A percentile compares a stretch with the other conserved stretches of the same genome.
phyloP scores from a whole-genome alignment of 768 basidiomycete genomes.

The Austroboletus eburneus region DNA sequence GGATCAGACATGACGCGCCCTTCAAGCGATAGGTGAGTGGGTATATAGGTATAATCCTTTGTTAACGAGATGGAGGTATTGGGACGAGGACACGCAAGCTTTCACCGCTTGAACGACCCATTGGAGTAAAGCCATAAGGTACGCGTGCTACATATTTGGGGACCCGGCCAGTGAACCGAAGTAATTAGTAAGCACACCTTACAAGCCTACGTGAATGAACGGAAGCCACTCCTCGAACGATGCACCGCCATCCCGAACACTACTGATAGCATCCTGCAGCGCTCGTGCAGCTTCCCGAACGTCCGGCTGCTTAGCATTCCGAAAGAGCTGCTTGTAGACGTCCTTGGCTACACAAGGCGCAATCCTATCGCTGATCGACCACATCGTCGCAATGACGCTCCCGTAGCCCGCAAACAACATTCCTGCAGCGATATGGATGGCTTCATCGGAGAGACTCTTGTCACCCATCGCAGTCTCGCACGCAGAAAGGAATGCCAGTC shows the following conservation, averaged over 20 bases:
- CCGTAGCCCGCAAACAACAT: constrained; percentile 30
- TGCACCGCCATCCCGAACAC: not conserved
- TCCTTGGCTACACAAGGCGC: not conserved
- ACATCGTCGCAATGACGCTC: constrained; percentile 39
- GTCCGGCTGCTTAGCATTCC: not conserved
- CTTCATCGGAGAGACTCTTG: constrained; percentile 31
- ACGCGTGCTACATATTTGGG: too few relatives aligned
- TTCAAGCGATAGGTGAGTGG: too few relatives aligned
- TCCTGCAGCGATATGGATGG: constrained; percentile 39
- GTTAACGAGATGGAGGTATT: too few relatives aligned
- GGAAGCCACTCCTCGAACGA: not conserved
- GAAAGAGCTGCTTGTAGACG: not conserved
- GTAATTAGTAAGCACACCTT: too few relatives aligned
- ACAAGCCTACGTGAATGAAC: not conserved
- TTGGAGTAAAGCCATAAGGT: too few relatives aligned
- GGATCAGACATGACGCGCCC: constrained; percentile 53
- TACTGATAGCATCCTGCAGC: not conserved
- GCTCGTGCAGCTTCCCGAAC: not conserved
- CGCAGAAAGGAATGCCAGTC: constrained; percentile 43
- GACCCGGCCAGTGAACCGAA: too few relatives aligned
- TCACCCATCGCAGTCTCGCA: constrained; percentile 41
- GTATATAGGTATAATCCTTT: too few relatives aligned
- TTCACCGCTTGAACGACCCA: too few relatives aligned
- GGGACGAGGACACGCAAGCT: too few relatives aligned
- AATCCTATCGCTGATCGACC: constrained; percentile 31